Conservation (phyloP, 495 filamentous ascomycete genomes). For the Aspergillus leporis region DNA sequence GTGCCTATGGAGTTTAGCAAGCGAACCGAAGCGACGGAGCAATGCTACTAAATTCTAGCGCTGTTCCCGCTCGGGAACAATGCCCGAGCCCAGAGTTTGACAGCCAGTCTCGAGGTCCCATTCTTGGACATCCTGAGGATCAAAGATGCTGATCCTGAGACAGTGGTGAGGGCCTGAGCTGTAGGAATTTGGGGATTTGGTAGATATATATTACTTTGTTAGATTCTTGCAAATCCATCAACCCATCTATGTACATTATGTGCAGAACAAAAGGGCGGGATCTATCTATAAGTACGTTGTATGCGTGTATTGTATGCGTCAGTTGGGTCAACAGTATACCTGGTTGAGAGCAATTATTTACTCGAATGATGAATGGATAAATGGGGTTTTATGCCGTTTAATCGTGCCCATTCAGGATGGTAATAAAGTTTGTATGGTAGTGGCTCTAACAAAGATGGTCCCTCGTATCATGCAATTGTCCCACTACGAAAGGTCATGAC, state of each 20-base stretch:
- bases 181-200: too few species aligned
- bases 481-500: not conserved
- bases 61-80: constrained; percentile 12
- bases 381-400: not conserved
- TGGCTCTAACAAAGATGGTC: not conserved
- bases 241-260: too few species aligned
- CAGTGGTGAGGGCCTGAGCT: not conserved
- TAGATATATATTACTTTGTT: too few species aligned
- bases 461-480: not conserved
- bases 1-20: not conserved
- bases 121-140: not conserved
- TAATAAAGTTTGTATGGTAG: not conserved
- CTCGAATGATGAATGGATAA: not conserved
- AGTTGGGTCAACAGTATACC: too few species aligned
- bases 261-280: too few species aligned
- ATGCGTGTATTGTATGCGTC: too few species aligned
- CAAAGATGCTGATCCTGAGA: not conserved
- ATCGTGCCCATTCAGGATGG: not conserved
- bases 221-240: too few species aligned
- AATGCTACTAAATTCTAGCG: not conserved
- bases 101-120: not conserved
- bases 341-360: too few species aligned
- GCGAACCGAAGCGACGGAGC: constrained; percentile 14
- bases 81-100: constrained; percentile 6
- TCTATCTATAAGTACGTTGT: too few species aligned